Evolutionary conservation across 129 eudicot genomes (phyloP).

Genomic region (Flaveria bidentis): DNA sequence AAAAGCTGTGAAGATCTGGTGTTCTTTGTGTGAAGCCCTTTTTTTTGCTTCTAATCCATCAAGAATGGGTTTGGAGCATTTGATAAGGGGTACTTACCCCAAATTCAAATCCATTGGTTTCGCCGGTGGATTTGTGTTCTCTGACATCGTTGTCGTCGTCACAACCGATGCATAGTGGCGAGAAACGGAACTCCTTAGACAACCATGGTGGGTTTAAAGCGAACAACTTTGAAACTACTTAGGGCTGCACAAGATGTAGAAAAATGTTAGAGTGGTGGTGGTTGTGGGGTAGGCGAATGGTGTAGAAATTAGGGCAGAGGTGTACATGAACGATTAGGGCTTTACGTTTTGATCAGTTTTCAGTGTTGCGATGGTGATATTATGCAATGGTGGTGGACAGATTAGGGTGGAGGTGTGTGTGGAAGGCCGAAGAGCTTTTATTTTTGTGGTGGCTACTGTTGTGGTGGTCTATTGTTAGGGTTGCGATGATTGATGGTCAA

Average conservation of each 20-base stretch:
- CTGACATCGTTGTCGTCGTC: slow-evolving; percentile 44
- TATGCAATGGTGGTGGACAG: too few relatives aligned
- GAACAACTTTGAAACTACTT: not conserved
- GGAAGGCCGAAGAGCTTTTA: too few relatives aligned
- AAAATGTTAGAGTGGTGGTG: too few relatives aligned
- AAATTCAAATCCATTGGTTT: slow-evolving; percentile 54
- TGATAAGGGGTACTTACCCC: slow-evolving; percentile 84
- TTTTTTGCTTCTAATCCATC: slow-evolving; percentile 94
- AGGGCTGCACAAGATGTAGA: not conserved
- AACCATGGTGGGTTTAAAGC: slow-evolving; percentile 6
- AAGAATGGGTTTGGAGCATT: slow-evolving; percentile 91
- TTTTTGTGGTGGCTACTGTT: too few relatives aligned
- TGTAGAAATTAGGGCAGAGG: too few relatives aligned
- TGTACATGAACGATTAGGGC: too few relatives aligned
- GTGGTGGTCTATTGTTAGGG: too few relatives aligned
- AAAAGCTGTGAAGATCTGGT: slow-evolving; percentile 84
- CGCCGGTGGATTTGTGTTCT: slow-evolving; percentile 25
- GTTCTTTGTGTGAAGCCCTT: slow-evolving; percentile 71
- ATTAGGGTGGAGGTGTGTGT: too few relatives aligned
- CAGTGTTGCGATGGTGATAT: too few relatives aligned
- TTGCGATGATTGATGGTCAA: too few relatives aligned
- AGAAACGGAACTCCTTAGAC: slow-evolving; percentile 42
- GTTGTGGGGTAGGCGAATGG: too few relatives aligned
- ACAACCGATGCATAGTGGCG: slow-evolving; percentile 42
- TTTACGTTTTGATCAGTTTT: too few relatives aligned